These are phyloP conservation scores for Spirogloea muscicola DNA, from an alignment of 139 green algal species.

Conservation along the genomic window DNA sequence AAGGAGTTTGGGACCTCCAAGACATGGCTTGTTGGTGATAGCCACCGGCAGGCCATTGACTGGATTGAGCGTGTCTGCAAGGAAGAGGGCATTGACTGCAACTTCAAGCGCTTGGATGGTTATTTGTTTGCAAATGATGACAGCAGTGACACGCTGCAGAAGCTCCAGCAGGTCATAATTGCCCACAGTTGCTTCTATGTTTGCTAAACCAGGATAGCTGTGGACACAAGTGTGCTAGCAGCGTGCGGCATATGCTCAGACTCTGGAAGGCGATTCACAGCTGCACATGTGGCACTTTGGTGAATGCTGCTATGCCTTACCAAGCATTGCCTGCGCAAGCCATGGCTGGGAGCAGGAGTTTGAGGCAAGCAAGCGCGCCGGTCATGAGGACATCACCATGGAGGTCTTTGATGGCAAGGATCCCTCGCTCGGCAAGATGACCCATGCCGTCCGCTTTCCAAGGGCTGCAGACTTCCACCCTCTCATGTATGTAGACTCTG, in stretches of 20 bases:
- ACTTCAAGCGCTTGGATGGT: conserved; percentile 52
- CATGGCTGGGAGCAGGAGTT: too few relatives aligned
- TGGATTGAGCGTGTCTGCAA: conserved; percentile 55
- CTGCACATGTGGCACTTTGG: too few relatives aligned
- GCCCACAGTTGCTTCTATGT: too few relatives aligned
- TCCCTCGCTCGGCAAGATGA: conserved; percentile 40
- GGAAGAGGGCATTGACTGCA: conserved; percentile 59
- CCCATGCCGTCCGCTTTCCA: conserved; percentile 45
- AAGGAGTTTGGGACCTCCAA: conserved; percentile 53
- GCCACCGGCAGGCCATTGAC: conserved; percentile 52
- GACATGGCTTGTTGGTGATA: conserved; percentile 52
- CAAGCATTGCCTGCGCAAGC: too few relatives aligned
- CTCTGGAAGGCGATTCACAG: too few relatives aligned
- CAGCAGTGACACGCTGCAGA: conserved; percentile 14
- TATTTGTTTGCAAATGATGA: conserved; percentile 59
- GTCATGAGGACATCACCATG: conserved; percentile 46
- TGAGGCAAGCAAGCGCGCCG: conserved; percentile 44
- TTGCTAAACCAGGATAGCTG: too few relatives aligned
- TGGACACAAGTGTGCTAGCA: too few relatives aligned
- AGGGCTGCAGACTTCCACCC: conserved; percentile 61
- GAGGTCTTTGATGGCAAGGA: not conserved
- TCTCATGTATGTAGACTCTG: conserved; percentile 48
- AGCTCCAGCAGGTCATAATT: not conserved
- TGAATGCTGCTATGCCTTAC: too few relatives aligned
- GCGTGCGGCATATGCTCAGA: too few relatives aligned